These are phyloP conservation scores for Diaporthe capsici DNA, from an alignment of 2,329 filamentous ascomycete genomes.

Conservation along the genomic window DNA sequence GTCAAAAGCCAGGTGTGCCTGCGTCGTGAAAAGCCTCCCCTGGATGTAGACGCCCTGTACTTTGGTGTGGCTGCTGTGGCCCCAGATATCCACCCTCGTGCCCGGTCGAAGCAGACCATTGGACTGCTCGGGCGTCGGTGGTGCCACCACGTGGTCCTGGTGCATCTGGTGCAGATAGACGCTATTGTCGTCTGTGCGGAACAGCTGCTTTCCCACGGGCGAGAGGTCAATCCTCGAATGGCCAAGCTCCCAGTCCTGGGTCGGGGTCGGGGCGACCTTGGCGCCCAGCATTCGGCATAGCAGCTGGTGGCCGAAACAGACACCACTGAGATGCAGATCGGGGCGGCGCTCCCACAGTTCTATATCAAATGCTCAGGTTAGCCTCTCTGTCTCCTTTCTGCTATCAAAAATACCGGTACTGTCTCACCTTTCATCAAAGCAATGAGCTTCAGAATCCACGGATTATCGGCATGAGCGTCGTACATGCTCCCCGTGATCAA, in stretches of 20 bases:
- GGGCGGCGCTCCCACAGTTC: slow-evolving; percentile 65
- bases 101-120: slow-evolving; percentile 54
- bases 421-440: background rate
- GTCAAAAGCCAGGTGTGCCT: slow-evolving; percentile 85
- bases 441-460: slow-evolving; percentile 73
- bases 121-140: slow-evolving; percentile 57
- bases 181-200: slow-evolving; percentile 65
- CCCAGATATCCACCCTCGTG: slow-evolving; percentile 65
- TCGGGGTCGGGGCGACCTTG: slow-evolving; percentile 75
- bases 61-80: slow-evolving; percentile 57
- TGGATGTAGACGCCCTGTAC: slow-evolving; percentile 82
- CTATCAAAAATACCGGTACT: accelerated
- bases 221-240: slow-evolving; percentile 77
- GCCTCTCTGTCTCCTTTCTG: slow-evolving; percentile 55
- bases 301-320: slow-evolving; percentile 89
- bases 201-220: slow-evolving; percentile 76
- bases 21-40: slow-evolving; percentile 77
- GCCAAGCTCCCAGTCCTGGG: slow-evolving; percentile 79
- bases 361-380: slow-evolving; percentile 60
- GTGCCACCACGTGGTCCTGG: slow-evolving; percentile 76
- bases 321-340: slow-evolving; percentile 74
- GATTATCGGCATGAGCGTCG: slow-evolving; percentile 78
- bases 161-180: slow-evolving; percentile 85
- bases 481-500: slow-evolving; percentile 79
- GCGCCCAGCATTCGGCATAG: slow-evolving; percentile 78